Conservation (phyloP, 2,329 filamentous ascomycete genomes). For the Cladophialophora carrionii region DNA sequence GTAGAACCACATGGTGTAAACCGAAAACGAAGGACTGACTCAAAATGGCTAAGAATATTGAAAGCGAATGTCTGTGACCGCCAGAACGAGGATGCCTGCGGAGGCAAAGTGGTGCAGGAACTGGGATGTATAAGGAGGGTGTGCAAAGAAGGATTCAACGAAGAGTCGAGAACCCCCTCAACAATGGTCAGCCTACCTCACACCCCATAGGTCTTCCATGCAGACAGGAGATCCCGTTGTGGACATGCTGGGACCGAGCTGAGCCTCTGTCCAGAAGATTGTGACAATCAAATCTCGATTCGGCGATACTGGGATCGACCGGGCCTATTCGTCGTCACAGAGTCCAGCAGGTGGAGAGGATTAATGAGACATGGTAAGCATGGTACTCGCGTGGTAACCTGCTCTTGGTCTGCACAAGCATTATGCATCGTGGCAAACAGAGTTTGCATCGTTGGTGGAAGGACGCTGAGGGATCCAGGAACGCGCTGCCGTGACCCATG, state of each 20-base stretch:
- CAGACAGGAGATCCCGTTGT: slow-evolving; percentile 10
- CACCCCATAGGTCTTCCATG: neutral
- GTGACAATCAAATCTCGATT: slow-evolving; percentile 1
- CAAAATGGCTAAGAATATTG: neutral
- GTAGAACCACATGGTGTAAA: slow-evolving; percentile 18
- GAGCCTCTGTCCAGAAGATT: slow-evolving; percentile 9
- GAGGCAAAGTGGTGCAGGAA: slow-evolving; percentile 12
- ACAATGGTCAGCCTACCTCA: slow-evolving; percentile 16
- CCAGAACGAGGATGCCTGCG: slow-evolving; percentile 13
- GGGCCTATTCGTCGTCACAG: slow-evolving; percentile 17
- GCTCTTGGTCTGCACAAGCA: slow-evolving; percentile 7
- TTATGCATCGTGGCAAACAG: slow-evolving; percentile 15
- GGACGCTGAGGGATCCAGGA: slow-evolving; percentile 7
- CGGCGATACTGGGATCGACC: neutral
- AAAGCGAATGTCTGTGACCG: slow-evolving; percentile 28
- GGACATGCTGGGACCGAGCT: slow-evolving; percentile 16
- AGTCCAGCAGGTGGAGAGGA: slow-evolving; percentile 21
- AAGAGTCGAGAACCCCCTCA: slow-evolving; percentile 12
- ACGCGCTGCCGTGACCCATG: slow-evolving; percentile 9
- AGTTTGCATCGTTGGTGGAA: neutral
- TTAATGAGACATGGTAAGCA: slow-evolving; percentile 30
- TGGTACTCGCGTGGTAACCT: slow-evolving; percentile 3
- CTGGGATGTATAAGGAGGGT: slow-evolving; percentile 4
- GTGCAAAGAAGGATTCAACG: neutral
- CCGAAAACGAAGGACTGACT: slow-evolving; percentile 24